These are phyloP conservation scores for Oenanthe javanica DNA, from an alignment of 140 eudicot genomes.

Conservation along the genomic window DNA sequence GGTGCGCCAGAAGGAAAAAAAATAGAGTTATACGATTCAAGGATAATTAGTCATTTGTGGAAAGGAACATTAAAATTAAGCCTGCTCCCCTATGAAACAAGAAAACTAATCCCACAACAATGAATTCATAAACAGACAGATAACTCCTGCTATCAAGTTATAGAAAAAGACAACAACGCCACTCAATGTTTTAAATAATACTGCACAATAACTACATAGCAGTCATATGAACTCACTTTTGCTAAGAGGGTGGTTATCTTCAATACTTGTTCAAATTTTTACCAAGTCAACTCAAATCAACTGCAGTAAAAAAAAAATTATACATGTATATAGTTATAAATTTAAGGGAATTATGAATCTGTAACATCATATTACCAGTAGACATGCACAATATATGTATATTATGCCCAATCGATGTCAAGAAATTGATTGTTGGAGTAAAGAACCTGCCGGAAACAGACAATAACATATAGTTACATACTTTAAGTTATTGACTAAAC, in stretches of 20 bases:
- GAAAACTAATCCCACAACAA: neutral
- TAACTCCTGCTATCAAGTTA: neutral
- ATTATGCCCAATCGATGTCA: conserved; percentile 50
- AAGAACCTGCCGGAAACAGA: conserved; percentile 51
- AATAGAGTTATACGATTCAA: neutral
- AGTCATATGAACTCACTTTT: neutral
- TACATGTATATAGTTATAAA: neutral
- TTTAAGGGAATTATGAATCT: neutral
- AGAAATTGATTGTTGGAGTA: conserved; percentile 58
- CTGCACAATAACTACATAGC: neutral
- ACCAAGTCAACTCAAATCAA: neutral
- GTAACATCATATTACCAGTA: conserved; percentile 55
- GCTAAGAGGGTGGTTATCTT: neutral
- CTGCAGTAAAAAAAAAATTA: neutral
- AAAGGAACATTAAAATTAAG: neutral
- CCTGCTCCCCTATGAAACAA: neutral
- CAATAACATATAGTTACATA: neutral
- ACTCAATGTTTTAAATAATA: neutral
- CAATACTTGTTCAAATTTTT: neutral
- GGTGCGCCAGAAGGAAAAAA: neutral
- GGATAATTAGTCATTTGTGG: neutral
- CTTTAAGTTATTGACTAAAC: neutral
- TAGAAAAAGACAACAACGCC: neutral
- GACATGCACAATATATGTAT: conserved; percentile 61
- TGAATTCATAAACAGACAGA: neutral